Percentiles rank a stretch among this genome's conserved stretches.
phyloP scores from a whole-genome alignment of 768 basidiomycete genomes.

The Podaxis carcinomalis region DNA sequence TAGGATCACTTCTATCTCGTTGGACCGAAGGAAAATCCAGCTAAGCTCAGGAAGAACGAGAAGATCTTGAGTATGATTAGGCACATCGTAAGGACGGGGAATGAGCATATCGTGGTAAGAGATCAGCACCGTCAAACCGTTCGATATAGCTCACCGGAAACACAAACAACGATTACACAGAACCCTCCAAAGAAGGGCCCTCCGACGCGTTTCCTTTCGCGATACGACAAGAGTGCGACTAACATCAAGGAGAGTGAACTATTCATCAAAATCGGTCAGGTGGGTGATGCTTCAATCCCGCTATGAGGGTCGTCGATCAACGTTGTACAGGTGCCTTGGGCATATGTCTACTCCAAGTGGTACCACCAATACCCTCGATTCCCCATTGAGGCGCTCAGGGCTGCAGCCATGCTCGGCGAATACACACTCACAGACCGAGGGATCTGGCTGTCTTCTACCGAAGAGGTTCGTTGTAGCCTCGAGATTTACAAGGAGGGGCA shows the following conservation, averaged over 20 bases:
- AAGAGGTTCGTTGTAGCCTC: conserved; percentile 25
- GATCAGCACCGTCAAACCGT: not conserved
- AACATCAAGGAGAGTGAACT: conserved; percentile 52
- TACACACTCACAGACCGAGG: conserved; percentile 52
- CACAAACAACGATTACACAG: conserved; percentile 15
- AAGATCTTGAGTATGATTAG: conserved; percentile 40
- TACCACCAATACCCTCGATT: conserved; percentile 55
- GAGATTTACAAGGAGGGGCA: conserved; percentile 35
- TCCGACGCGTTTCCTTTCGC: conserved; percentile 46
- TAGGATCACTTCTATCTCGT: conserved; percentile 51
- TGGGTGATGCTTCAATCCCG: too few relatives aligned
- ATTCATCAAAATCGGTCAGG: conserved; percentile 39
- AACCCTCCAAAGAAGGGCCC: conserved; percentile 17
- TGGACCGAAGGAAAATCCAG: conserved; percentile 44
- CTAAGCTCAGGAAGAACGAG: conserved; percentile 27
- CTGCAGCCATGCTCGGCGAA: conserved; percentile 41
- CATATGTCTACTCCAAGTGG: conserved; percentile 44
- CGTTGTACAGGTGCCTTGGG: conserved; percentile 47
- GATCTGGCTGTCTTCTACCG: conserved; percentile 39
- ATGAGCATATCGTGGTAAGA: conserved; percentile 35
- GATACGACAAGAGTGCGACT: conserved; percentile 55
- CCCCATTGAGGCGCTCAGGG: conserved; percentile 44
- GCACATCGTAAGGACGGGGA: conserved; percentile 39
- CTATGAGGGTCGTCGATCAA: not conserved
- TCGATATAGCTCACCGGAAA: not conserved